Evolutionary conservation across 768 basidiomycete genomes (phyloP).

Genomic region (Trametes cubensis): DNA sequence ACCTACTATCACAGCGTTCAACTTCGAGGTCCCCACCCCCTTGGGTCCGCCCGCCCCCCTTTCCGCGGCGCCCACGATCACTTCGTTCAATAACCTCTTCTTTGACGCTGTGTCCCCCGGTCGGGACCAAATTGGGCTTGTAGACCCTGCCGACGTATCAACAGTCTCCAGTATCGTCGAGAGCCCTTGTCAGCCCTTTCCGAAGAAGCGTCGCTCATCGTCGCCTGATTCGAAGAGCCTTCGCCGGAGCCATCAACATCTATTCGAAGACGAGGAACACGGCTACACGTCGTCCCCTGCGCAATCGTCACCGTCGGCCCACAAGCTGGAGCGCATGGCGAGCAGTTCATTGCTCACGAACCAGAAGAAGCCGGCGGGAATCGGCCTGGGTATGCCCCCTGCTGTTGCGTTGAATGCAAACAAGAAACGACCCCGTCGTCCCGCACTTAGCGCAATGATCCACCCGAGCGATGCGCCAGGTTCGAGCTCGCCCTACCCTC

Average conservation of each 20-base stretch:
- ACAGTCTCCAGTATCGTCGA: constrained; percentile 37
- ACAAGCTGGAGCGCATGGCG: constrained; percentile 49
- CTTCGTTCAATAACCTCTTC: constrained; percentile 63
- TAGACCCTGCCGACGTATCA: constrained; percentile 15
- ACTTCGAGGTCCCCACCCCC: constrained; percentile 19
- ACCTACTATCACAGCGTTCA: constrained; percentile 30
- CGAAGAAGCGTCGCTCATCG: constrained; percentile 38
- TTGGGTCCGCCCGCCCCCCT: constrained; percentile 35
- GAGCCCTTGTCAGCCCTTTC: constrained; percentile 43
- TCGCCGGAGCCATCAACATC: constrained; percentile 20
- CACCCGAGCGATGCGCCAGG: constrained; percentile 43
- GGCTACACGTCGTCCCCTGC: constrained; percentile 50
- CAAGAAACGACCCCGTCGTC: constrained; percentile 64
- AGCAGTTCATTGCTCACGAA: constrained; percentile 38
- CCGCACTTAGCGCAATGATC: constrained; percentile 66
- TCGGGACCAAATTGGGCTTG: constrained; percentile 29
- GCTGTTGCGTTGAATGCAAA: constrained; percentile 42
- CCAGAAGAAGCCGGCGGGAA: constrained; percentile 55
- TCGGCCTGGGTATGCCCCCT: constrained; percentile 54
- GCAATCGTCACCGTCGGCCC: constrained; percentile 51
- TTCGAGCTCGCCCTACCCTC: constrained; percentile 18
- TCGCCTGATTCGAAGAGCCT: constrained; percentile 31
- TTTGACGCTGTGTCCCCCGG: constrained; percentile 55
- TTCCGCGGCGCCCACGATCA: constrained; percentile 55
- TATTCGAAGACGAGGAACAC: constrained; percentile 33